phyloP scores from a whole-genome alignment of 495 filamentous ascomycete genomes.

The Aspergillus campestris region DNA sequence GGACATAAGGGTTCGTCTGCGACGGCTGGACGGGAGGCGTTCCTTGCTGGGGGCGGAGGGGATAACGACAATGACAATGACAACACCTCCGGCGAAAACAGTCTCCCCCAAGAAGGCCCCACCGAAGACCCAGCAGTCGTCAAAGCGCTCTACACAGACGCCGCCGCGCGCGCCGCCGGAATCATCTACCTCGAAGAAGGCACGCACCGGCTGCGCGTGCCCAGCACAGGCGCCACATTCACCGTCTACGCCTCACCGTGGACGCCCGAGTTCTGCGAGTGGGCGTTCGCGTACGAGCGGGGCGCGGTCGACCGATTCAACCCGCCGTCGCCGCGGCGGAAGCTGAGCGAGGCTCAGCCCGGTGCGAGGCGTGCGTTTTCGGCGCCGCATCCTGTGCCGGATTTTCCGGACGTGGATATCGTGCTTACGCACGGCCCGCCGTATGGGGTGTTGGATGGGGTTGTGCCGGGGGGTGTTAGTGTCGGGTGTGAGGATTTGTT shows the following conservation, averaged over 20 bases:
- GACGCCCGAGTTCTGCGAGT: conserved; percentile 49
- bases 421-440: conserved; percentile 73
- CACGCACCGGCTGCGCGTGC: conserved; percentile 35
- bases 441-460: conserved; percentile 45
- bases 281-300: conserved; percentile 55
- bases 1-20: conserved; percentile 11
- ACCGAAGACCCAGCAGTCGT: conserved; percentile 19
- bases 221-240: conserved; percentile 50
- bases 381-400: conserved; percentile 40
- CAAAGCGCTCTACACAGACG: conserved; percentile 40
- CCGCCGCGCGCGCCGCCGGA: conserved; percentile 38
- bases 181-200: conserved; percentile 65
- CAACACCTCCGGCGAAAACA: too few species aligned
- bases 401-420: conserved; percentile 48
- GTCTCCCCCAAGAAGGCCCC: background rate
- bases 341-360: background rate
- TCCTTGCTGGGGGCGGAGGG: conserved; percentile 1
- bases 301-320: conserved; percentile 47
- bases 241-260: conserved; percentile 65
- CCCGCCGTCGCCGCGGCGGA: conserved; percentile 7
- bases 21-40: background rate
- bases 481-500: conserved; percentile 43
- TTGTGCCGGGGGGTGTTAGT: conserved; percentile 14
- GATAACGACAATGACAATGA: background rate
- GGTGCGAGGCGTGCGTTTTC: conserved; percentile 6